Conservation (phyloP, 2,329 filamentous ascomycete genomes). For the Sporothrix phasma region DNA sequence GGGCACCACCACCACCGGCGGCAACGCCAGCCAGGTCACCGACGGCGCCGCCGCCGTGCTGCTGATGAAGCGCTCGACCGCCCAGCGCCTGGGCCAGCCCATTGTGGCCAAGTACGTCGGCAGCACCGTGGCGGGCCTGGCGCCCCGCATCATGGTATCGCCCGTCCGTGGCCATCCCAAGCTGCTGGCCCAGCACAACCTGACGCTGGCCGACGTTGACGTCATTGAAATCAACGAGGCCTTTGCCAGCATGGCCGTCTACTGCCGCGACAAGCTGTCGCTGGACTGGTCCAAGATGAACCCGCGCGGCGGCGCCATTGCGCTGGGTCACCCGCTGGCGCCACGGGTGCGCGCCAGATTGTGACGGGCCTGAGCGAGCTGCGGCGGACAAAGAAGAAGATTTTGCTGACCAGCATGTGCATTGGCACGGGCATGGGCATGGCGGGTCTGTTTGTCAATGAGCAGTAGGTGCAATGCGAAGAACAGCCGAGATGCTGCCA, state of each 20-base stretch:
- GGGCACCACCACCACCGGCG: constrained; percentile 77
- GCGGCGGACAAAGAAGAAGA: constrained; percentile 76
- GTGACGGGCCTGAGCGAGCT: constrained; percentile 69
- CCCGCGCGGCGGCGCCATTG: constrained; percentile 70
- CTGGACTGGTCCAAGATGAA: constrained; percentile 72
- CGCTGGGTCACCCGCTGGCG: constrained; percentile 64
- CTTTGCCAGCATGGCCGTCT: constrained; percentile 95
- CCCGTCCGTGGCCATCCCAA: constrained; percentile 68
- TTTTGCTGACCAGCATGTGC: constrained; percentile 87
- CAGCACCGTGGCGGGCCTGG: constrained; percentile 79
- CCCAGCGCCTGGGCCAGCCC: constrained; percentile 75
- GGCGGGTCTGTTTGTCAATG: constrained; percentile 37
- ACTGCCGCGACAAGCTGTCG: constrained; percentile 66
- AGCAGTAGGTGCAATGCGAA: constrained; percentile 11
- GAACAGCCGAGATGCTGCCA: no score
- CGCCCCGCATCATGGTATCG: constrained; percentile 94
- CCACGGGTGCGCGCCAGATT: constrained; percentile 70
- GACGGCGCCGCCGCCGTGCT: constrained; percentile 86
- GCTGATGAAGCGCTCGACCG: constrained; percentile 89
- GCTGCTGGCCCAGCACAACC: constrained; percentile 68
- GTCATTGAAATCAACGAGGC: constrained; percentile 94
- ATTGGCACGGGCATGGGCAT: constrained; percentile 61
- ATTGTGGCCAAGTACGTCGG: constrained; percentile 93
- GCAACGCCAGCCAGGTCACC: constrained; percentile 90
- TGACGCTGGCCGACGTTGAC: constrained; percentile 75